A percentile compares a stretch with the other conserved stretches of the same genome.
Conservation (phyloP, 345 rosid genomes). For the Euphorbia pulcherrima region DNA sequence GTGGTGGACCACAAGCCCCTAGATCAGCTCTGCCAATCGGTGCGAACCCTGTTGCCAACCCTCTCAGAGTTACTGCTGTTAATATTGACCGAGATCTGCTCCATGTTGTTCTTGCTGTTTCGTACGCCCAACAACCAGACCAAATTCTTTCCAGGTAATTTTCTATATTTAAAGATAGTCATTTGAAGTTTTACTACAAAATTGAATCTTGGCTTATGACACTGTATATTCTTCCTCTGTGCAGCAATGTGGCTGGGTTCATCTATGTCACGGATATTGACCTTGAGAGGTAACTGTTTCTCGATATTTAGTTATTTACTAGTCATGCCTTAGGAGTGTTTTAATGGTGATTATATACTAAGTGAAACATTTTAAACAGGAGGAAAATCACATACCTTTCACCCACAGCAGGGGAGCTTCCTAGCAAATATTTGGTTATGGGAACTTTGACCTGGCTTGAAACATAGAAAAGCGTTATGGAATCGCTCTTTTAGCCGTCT, state of each 20-base stretch:
- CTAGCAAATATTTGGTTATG: conserved; percentile 59
- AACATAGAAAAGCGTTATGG: conserved; percentile 28
- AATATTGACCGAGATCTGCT: conserved; percentile 54
- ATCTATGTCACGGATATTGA: conserved; percentile 72
- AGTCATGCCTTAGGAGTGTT: neutral
- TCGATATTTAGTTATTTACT: neutral
- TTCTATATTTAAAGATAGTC: neutral
- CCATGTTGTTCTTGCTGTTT: conserved; percentile 81
- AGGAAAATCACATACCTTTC: conserved; percentile 62
- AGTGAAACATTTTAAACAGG: conserved; percentile 32
- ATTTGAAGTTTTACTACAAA: neutral
- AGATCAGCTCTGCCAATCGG: conserved; percentile 80
- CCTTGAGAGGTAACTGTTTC: conserved; percentile 43
- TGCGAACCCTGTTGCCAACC: conserved; percentile 63
- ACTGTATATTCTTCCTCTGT: conserved; percentile 4
- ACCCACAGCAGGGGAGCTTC: conserved; percentile 64
- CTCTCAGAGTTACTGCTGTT: conserved; percentile 54
- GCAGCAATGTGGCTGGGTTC: conserved; percentile 83
- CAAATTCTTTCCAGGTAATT: conserved; percentile 65
- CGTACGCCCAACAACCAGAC: conserved; percentile 72
- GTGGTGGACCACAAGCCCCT: conserved; percentile 88
- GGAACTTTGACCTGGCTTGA: conserved; percentile 83
- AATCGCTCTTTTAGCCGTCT: no score
- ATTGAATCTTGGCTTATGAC: neutral
- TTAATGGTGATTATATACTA: neutral